phyloP scores from a whole-genome alignment of 1,284 basidiomycete species.

The Tilletia horrida region DNA sequence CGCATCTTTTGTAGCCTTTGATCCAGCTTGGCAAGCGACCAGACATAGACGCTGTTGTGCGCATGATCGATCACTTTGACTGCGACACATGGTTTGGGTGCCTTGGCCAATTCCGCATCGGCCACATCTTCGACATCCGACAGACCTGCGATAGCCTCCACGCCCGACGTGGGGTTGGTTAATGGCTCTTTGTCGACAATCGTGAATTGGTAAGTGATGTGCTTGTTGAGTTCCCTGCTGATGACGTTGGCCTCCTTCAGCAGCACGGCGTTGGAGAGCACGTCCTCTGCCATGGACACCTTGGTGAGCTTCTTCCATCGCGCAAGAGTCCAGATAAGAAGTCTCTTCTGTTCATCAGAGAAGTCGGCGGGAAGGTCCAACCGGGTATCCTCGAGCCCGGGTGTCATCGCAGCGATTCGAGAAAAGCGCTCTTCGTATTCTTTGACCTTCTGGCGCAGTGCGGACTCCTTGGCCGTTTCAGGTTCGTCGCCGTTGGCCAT shows the following conservation, averaged over 20 bases:
- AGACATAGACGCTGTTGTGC: conserved; percentile 56
- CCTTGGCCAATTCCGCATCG: conserved; percentile 37
- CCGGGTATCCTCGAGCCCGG: conserved; percentile 14
- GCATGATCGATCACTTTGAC: conserved; percentile 70
- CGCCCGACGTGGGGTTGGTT: conserved; percentile 73
- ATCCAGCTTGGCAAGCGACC: conserved; percentile 75
- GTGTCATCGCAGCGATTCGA: conserved; percentile 25
- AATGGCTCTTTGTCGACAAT: conserved; percentile 77
- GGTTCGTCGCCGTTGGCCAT: conserved; percentile 15
- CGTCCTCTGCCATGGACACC: conserved; percentile 75
- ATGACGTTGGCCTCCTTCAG: conserved; percentile 84
- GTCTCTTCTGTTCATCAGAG: conserved; percentile 28
- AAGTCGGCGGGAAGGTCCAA: conserved; percentile 27
- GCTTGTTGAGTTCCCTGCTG: conserved; percentile 64
- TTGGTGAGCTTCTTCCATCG: conserved; percentile 68
- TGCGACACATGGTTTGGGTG: conserved; percentile 68
- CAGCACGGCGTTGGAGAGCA: conserved; percentile 77
- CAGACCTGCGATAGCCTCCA: conserved; percentile 75
- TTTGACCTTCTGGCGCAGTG: conserved; percentile 40
- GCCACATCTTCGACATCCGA: conserved; percentile 75
- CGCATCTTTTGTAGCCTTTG: conserved; percentile 90
- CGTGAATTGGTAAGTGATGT: conserved; percentile 86
- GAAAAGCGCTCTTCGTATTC: conserved; percentile 46
- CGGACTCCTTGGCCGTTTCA: conserved; percentile 31
- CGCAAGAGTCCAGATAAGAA: conserved; percentile 67